Base-by-base conservation (phyloP, 1,284 basidiomycete genomes). In the Ustilago lituana region DNA sequence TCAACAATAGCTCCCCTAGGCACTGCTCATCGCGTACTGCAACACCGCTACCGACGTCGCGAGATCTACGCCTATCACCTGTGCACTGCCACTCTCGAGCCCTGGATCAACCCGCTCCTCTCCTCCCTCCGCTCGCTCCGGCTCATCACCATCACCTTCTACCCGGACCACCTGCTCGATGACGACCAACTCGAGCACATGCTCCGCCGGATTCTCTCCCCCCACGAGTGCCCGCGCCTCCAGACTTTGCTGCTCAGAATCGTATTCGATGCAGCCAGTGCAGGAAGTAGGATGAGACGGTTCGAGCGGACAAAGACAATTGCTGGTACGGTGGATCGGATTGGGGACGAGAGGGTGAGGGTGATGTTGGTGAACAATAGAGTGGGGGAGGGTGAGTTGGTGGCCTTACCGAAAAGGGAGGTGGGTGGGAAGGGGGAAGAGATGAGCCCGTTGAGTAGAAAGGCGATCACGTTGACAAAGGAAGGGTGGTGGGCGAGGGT, bases 161-260 rank as follows among this genome's bases (percentile, higher is more conserved):
- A 52, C 23, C 71, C 71, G 0, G 71, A 67, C 8, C 53, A 60
- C 50, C 47, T 70, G 8, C 44, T 73, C 4, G 71, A 70, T 40
- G 71, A 73, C 27, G 71, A 73, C 55, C 70, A 70, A 52, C 46
- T 73, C 1, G 65, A 73, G 20, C 66, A 73, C 36, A 69, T 66
- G 62, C 52, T 73, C 5, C 53, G 66, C 7, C 57, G 64, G 12
- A 65, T 73, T 24, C 48, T 73, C 1, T 66, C 60, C 0, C 40
- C 52, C 1, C 37, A 47, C 7, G 62, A 66, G 12, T 56, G 50
- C 5, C 63, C 63, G 3, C 45, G 50, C 10, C 33, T 72, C 8
- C 35, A 62, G 15, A 53, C 44, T 17, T 37, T 72, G 7, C 24
- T 72, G 32, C 55, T 72, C 3, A 47, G 68, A 1, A 72, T 72